Evolutionary conservation across 2,329 filamentous ascomycete genomes (phyloP), one percentile per base, ranked within the genome.

Genomic region (Monosporascus ibericus): DNA sequence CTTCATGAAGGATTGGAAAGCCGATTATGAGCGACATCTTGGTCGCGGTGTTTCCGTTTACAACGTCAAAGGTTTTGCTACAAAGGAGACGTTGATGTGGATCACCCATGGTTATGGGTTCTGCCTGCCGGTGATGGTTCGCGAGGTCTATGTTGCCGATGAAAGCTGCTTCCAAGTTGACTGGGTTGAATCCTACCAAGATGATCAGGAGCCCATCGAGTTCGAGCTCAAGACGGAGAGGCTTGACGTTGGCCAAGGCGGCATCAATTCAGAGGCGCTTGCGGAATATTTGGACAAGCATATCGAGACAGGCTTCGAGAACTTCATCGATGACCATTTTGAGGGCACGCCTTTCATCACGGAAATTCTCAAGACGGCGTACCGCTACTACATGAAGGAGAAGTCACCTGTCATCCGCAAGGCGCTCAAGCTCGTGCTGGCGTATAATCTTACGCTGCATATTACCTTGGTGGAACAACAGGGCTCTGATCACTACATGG

Each of bases 1-100:
- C 72, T 97, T 97, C 78, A 94, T 96, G 89, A 96, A 96, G 78
- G 92, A 96, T 72, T 97, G 92, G 92, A 95, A 92, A 74, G 92
- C 91, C 44, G 92, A 97, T 70, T 96, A 94, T 64, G 91, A 96
- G 74, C 87, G 91, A 62, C 92, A 96, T 68, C 82, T 94, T 61
- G 88, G 84, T 58, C 84, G 89, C 53, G 90, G 89, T 51, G 90
- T 96, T 68, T 95, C 91, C 2, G 87, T 96, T 48, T 92, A 88
- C 72, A 96, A 96, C 67, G 94, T 96, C 75, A 96, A 95, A 76
- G 92, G 92, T 48, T 86, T 86, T 58, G 75, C 82, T 15, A 76
- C 79, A 56, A 85, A 84, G 69, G 84, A 86, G 70, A 81, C 78
- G 0, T 68, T 86, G 48, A 85, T 97, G 71, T 96, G 91, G 84